phyloP scores from a whole-genome alignment of 495 filamentous ascomycete genomes.

The Aspergillus homomorphus region DNA sequence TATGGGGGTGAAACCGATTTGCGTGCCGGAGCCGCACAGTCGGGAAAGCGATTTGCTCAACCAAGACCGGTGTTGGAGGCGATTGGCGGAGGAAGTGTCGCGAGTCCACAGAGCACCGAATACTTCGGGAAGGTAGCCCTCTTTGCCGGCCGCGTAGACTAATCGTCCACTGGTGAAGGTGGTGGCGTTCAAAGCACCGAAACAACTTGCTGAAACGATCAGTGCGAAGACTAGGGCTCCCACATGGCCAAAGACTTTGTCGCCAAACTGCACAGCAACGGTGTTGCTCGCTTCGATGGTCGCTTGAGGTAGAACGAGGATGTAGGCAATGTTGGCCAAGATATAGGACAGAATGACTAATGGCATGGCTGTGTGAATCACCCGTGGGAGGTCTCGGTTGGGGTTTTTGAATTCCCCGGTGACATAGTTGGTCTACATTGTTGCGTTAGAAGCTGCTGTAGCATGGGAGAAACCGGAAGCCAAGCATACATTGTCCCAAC shows the following conservation, averaged over 20 bases:
- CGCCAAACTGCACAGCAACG: constrained; percentile 89
- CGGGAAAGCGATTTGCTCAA: constrained; percentile 52
- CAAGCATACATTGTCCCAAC: constrained; percentile 90
- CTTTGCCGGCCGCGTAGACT: constrained; percentile 91
- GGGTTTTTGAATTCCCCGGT: constrained; percentile 94
- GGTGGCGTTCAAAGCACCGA: constrained; percentile 91
- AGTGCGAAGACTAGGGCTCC: constrained; percentile 85
- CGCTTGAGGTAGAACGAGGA: constrained; percentile 83
- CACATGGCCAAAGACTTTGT: constrained; percentile 79
- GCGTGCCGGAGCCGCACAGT: constrained; percentile 58
- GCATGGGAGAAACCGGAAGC: not conserved
- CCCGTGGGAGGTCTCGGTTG: constrained; percentile 81
- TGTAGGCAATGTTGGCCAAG: constrained; percentile 87
- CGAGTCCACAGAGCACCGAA: constrained; percentile 80
- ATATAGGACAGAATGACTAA: constrained; percentile 88
- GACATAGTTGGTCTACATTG: constrained; percentile 86
- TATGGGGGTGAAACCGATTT: constrained; percentile 77
- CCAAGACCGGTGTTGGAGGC: constrained; percentile 58
- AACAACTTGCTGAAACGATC: constrained; percentile 81
- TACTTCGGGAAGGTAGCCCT: constrained; percentile 84
- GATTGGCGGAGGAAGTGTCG: constrained; percentile 35
- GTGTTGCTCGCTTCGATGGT: constrained; percentile 84
- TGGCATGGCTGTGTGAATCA: constrained; percentile 96
- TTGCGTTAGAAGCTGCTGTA: constrained; percentile 11
- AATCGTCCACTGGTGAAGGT: constrained; percentile 90